Conservation (phyloP, 495 filamentous ascomycete genomes). For the Aspergillus nidulans region DNA sequence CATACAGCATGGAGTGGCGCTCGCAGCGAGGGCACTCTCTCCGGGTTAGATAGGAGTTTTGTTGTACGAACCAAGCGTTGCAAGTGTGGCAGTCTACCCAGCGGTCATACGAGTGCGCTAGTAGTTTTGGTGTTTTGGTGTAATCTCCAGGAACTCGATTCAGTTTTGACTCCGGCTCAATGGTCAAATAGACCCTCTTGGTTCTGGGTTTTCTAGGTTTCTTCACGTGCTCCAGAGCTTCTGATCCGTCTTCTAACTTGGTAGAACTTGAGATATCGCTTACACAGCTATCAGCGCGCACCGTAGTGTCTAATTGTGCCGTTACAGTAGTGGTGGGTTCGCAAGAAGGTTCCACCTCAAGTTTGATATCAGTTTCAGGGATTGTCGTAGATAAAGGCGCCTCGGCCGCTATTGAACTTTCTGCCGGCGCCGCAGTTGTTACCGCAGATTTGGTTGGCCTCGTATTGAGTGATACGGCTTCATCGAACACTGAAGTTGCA, state of each 20-base stretch:
- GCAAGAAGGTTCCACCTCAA: slow-evolving; percentile 22
- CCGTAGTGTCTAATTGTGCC: slow-evolving; percentile 12
- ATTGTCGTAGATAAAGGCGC: background rate
- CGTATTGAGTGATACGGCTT: slow-evolving; percentile 23
- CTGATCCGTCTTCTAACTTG: slow-evolving; percentile 24
- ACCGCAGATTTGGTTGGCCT: slow-evolving; percentile 7
- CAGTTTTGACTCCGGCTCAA: slow-evolving; percentile 38
- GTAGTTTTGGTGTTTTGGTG: slow-evolving; percentile 64
- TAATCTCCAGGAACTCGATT: slow-evolving; percentile 70
- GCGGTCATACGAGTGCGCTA: slow-evolving; percentile 66
- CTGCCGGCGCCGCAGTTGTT: background rate
- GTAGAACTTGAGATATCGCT: slow-evolving; percentile 16
- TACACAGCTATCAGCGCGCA: slow-evolving; percentile 5
- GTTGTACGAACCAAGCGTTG: slow-evolving; percentile 73
- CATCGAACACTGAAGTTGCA: slow-evolving; percentile 35
- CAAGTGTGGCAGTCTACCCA: slow-evolving; percentile 89
- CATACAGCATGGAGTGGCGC: slow-evolving; percentile 91
- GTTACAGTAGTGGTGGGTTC: slow-evolving; percentile 11
- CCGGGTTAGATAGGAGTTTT: slow-evolving; percentile 78
- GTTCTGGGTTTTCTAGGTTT: slow-evolving; percentile 15
- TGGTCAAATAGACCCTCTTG: slow-evolving; percentile 36
- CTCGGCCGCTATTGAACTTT: background rate
- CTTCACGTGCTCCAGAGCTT: slow-evolving; percentile 11
- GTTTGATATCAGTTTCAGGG: slow-evolving; percentile 9
- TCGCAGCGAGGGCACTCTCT: slow-evolving; percentile 88